Evolutionary conservation across 1,139 yeast genomes (phyloP).

Genomic region (Nakaseomyces nivariensis): DNA sequence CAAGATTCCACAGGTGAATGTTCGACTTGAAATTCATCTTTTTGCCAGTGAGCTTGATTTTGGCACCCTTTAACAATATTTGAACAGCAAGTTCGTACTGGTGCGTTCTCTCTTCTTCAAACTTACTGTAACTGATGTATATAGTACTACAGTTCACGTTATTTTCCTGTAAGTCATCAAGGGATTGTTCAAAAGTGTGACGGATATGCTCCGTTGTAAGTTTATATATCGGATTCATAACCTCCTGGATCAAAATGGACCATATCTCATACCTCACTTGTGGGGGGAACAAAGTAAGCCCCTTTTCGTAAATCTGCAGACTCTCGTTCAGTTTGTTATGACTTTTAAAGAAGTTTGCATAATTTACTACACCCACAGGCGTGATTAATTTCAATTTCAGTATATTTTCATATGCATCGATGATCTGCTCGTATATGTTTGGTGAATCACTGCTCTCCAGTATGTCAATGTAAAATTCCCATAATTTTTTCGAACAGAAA

Average conservation of each 20-base stretch:
- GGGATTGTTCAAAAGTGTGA: conserved; percentile 63
- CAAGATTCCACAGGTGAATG: conserved; percentile 18
- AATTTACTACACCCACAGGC: conserved; percentile 55
- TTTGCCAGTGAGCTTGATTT: conserved; percentile 2
- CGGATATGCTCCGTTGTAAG: conserved; percentile 49
- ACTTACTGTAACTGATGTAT: conserved; percentile 47
- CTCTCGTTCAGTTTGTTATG: conserved; percentile 39
- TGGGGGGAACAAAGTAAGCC: conserved; percentile 50
- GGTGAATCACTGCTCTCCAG: conserved; percentile 43
- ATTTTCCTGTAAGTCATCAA: conserved; percentile 41
- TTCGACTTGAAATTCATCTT: conserved; percentile 9
- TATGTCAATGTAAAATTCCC: conserved; percentile 69
- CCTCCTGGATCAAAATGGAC: conserved; percentile 54
- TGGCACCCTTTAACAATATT: conserved; percentile 36
- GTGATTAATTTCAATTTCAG: conserved; percentile 61
- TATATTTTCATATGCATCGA: conserved; percentile 48
- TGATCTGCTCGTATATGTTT: conserved; percentile 31
- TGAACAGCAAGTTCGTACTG: conserved; percentile 36
- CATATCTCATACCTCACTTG: conserved; percentile 63
- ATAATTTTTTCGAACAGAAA: conserved; percentile 51
- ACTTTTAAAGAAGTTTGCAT: conserved; percentile 52
- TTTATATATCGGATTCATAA: conserved; percentile 30
- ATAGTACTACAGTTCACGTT: conserved; percentile 37
- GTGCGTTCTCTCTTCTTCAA: conserved; percentile 45
- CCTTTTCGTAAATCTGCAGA: conserved; percentile 58